Evolutionary conservation across 768 basidiomycete species (phyloP), one percentile per base, ranked within the genome.

Genomic region (Boletus bicolor): DNA sequence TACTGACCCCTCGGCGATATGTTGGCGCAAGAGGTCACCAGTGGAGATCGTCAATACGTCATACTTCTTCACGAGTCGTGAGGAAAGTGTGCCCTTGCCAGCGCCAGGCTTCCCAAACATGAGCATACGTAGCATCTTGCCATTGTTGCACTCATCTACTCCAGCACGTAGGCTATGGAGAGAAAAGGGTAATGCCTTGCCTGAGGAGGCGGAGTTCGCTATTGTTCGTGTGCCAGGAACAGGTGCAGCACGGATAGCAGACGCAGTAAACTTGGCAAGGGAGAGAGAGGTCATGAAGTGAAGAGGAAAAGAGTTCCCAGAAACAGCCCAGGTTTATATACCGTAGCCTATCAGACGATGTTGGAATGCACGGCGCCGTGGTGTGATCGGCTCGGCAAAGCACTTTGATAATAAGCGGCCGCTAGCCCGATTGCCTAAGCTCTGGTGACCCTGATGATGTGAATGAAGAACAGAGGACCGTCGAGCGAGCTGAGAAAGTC

Each of bases 31-130:
- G 38, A 95, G 75, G 68, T 97, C 93, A 9, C 93, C 93, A 2
- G 89, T 89, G 8, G 89, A 92, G 47, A 95, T 72, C 8, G 85
- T 80, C 42, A 86, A 62, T 50, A 95, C 82, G 65, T 91, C 85
- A 68, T 91, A 93, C 69, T 91, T 89, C 59, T 84, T 80, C 54
- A 90, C 83, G 30, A 96, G 80, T 42, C 87, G 80, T 15, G 81
- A 77, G 2, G 88, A 80, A 41, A 94, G 78, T 0, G 93, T 96
- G 35, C 93, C 93, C 75, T 96, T 91, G 54, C 89, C 89, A 45
- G 87, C 82, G 28, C 88, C 88, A 2, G 79, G 81, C 66, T 83
- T 83, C 8, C 81, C 81, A 62, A 83, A 82, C 73, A 82, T 76
- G 56, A 82, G 67, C 79, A 82, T 81, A 11, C 81, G 72, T 47